Conservation (phyloP, 2,329 filamentous ascomycete genomes). For the Macrophomina tecta region DNA sequence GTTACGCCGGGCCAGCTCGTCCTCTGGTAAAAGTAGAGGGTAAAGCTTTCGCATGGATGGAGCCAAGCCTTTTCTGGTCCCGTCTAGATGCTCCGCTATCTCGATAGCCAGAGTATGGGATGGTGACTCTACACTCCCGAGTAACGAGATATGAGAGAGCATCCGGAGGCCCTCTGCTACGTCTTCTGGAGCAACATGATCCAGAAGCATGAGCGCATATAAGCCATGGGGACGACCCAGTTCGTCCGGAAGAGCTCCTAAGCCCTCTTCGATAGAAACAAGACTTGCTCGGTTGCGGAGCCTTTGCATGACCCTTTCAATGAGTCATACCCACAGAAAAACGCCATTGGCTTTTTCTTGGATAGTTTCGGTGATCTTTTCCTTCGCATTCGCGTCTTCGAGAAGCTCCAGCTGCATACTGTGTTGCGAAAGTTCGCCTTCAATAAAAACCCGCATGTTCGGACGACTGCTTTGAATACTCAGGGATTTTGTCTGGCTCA, state of each 20-base stretch:
- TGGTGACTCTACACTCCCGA: neutral
- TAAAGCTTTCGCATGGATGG: neutral
- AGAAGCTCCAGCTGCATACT: neutral
- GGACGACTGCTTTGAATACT: too few species aligned
- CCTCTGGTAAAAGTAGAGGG: neutral
- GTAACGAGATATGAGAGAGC: neutral
- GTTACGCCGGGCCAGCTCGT: neutral
- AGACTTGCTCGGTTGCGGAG: neutral
- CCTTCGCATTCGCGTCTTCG: neutral
- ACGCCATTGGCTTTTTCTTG: conserved; percentile 16
- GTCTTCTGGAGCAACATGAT: neutral
- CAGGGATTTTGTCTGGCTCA: too few species aligned
- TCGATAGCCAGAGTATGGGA: neutral
- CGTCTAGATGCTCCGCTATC: neutral
- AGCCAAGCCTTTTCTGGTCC: neutral
- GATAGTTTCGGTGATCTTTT: neutral
- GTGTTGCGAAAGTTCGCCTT: neutral
- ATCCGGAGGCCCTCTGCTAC: neutral
- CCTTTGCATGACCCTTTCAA: conserved; percentile 1
- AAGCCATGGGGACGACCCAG: neutral
- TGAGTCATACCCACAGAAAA: conserved; percentile 22
- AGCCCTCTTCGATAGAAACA: neutral
- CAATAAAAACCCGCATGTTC: neutral
- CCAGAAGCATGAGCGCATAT: neutral
- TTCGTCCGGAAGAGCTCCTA: neutral